Evolutionary conservation across 345 rosid genomes (phyloP).

Genomic region (Sisymbrium irio): DNA sequence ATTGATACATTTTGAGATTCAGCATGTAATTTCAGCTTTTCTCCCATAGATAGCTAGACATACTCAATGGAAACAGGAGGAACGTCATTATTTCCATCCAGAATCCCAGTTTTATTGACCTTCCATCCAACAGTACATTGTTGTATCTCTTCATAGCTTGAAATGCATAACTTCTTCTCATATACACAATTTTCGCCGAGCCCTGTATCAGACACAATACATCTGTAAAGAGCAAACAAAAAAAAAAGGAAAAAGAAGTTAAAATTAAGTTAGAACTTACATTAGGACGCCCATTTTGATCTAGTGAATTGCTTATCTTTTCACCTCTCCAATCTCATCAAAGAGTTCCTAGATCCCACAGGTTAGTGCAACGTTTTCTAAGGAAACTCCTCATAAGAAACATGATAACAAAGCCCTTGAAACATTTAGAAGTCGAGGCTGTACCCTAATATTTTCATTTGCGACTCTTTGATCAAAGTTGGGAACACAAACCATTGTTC

Average conservation of each 20-base stretch:
- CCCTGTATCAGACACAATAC: constrained; percentile 46
- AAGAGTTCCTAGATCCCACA: constrained; percentile 68
- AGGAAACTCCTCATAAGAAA: constrained; percentile 1
- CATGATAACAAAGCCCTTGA: constrained; percentile 19
- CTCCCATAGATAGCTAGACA: constrained; percentile 29
- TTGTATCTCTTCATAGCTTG: constrained; percentile 83
- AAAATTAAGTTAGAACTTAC: no score
- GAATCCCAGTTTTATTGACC: constrained; percentile 86
- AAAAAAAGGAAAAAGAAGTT: no score
- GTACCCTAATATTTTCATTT: constrained; percentile 95
- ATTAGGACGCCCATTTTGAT: constrained; percentile 71
- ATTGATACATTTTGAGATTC: neutral
- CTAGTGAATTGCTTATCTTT: constrained; percentile 84
- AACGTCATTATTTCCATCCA: no score
- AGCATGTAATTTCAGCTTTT: no score
- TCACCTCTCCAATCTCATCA: constrained; percentile 83
- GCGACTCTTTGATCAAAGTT: constrained; percentile 88
- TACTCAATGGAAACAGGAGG: constrained; percentile 72
- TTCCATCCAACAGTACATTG: constrained; percentile 85
- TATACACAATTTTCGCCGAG: constrained; percentile 86
- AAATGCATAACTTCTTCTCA: constrained; percentile 86
- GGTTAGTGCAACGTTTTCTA: neutral
- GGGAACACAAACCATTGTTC: constrained; percentile 75
- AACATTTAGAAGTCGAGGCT: constrained; percentile 24
- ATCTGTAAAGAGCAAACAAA: neutral